Evolutionary conservation across 129 eudicot species (phyloP).

Genomic region (Heracleum sosnowskyi): DNA sequence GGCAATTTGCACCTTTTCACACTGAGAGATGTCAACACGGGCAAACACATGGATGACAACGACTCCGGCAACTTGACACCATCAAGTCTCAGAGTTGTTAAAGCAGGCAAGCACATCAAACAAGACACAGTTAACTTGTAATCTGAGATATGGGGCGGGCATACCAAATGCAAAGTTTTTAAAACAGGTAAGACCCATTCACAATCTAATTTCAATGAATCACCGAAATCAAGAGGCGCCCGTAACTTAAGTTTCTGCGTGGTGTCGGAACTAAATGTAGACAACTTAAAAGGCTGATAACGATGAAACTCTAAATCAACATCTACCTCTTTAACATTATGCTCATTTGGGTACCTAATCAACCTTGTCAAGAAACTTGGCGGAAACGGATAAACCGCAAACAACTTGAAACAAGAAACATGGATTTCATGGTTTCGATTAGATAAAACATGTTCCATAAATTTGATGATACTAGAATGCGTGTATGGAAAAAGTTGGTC

Average conservation of each 20-base stretch:
- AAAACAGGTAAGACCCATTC: no score
- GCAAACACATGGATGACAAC: neutral
- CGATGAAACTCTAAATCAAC: no score
- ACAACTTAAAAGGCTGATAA: no score
- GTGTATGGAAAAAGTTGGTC: no score
- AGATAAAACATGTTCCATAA: neutral
- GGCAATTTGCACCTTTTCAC: neutral
- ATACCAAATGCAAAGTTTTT: no score
- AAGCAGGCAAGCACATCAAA: neutral
- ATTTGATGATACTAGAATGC: no score
- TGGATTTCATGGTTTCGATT: neutral
- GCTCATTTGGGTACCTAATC: neutral
- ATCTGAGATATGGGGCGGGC: neutral
- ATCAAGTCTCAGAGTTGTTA: neutral
- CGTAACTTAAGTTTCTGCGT: neutral
- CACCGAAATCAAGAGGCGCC: neutral
- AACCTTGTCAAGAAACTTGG: neutral
- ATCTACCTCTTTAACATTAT: neutral
- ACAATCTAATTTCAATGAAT: no score
- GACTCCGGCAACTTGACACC: neutral
- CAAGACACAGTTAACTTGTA: neutral
- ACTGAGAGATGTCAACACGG: neutral
- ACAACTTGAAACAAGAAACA: neutral
- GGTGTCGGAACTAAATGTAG: neutral
- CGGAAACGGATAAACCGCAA: neutral